These are phyloP conservation scores for Coemansia sp. DNA, from an alignment of 192 early-diverging fungal species.

Conservation along the genomic window DNA sequence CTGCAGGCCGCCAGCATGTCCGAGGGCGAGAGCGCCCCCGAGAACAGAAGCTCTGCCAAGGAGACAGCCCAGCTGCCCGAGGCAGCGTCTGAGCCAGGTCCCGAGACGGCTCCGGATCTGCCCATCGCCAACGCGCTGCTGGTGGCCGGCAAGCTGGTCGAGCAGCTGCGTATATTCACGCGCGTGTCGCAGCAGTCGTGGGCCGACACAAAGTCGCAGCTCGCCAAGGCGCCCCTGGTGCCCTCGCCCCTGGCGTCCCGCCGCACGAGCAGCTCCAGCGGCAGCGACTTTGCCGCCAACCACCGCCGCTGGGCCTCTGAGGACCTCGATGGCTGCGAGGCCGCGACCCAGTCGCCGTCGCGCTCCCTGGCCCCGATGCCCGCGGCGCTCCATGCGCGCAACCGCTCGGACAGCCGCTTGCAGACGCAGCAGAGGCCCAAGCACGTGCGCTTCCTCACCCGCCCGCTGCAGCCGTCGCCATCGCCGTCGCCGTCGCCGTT, in stretches of 20 bases:
- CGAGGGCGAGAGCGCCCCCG: background rate
- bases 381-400: conserved; percentile 22
- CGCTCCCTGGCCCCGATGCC: conserved; percentile 1
- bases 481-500: no score
- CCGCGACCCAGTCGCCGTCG: conserved; percentile 8
- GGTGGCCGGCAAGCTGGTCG: conserved; percentile 15
- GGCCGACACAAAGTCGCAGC: conserved; percentile 16
- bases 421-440: conserved; percentile 26
- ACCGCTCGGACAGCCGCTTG: conserved; percentile 39
- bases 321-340: conserved; percentile 36
- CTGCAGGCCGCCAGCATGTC: conserved; percentile 1
- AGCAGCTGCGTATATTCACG: conserved; percentile 29
- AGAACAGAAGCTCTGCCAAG: conserved; percentile 10
- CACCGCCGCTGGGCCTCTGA: conserved; percentile 47
- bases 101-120: background rate
- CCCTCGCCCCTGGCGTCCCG: conserved; percentile 38
- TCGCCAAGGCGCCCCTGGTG: conserved; percentile 27
- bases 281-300: conserved; percentile 14
- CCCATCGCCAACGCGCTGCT: background rate
- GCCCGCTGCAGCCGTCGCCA: no score
- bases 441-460: conserved; percentile 35
- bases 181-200: conserved; percentile 29
- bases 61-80: conserved; percentile 5
- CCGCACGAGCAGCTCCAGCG: no score
- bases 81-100: background rate